Evolutionary conservation across 192 early-diverging fungal genomes (phyloP).

Genomic region (Hyaloraphidium curvatum): DNA sequence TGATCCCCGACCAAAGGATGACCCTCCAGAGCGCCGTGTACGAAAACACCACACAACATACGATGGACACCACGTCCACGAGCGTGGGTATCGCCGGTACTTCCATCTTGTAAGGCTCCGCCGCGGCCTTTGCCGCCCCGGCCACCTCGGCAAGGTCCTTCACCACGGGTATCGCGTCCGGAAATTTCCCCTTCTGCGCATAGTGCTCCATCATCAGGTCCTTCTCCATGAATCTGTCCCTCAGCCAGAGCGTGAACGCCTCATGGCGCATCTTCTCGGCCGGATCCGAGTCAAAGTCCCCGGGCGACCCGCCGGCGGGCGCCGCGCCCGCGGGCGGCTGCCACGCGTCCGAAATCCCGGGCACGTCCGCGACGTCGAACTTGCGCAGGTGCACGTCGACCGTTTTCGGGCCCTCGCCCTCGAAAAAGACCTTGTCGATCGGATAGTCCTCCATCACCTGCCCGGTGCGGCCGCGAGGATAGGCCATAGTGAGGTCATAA

Average conservation of each 20-base stretch:
- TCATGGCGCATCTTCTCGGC: background rate
- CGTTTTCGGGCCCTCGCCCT: conserved; percentile 45
- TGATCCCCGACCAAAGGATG: too few species aligned
- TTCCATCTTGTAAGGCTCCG: too few species aligned
- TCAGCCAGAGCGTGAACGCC: conserved; percentile 53
- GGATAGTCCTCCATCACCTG: too few species aligned
- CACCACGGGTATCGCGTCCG: too few species aligned
- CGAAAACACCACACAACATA: too few species aligned
- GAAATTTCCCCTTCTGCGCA: conserved; percentile 54
- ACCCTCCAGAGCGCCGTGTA: too few species aligned
- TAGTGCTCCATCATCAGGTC: conserved; percentile 61
- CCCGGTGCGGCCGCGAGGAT: conserved; percentile 48
- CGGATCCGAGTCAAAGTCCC: too few species aligned
- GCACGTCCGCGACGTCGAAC: conserved; percentile 40
- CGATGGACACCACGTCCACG: too few species aligned
- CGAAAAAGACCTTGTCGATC: conserved; percentile 54
- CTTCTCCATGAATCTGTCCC: conserved; percentile 63
- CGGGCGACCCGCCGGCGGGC: too few species aligned
- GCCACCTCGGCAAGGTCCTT: too few species aligned
- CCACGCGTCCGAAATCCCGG: conserved; percentile 11
- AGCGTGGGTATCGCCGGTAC: too few species aligned
- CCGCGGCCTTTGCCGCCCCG: too few species aligned
- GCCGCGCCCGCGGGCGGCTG: background rate
- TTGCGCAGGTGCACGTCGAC: conserved; percentile 68
- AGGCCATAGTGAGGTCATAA: conserved; percentile 80